These are phyloP conservation scores for Irpex lacteus DNA, from an alignment of 1,284 basidiomycete genomes.

Conservation along the genomic window DNA sequence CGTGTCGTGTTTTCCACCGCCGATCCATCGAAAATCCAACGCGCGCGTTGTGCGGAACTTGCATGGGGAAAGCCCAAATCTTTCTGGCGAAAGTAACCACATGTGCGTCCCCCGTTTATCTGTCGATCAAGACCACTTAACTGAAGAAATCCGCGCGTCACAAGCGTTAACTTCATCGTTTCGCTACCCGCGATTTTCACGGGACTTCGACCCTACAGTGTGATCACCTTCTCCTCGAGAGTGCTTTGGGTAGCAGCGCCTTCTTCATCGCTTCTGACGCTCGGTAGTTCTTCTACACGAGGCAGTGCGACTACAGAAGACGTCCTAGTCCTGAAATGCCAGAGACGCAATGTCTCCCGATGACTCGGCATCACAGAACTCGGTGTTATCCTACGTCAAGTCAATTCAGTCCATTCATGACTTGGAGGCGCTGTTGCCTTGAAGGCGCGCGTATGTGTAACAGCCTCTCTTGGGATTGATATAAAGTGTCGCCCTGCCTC, in stretches of 20 bases:
- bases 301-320: not conserved
- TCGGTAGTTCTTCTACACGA: not conserved
- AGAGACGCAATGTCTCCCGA: not conserved
- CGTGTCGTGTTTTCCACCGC: no score
- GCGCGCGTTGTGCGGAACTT: no score
- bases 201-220: conserved; percentile 3
- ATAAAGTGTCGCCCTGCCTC: not conserved
- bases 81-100: no score
- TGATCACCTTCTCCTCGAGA: not conserved
- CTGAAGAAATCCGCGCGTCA: no score
- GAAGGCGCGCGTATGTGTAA: not conserved
- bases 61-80: no score
- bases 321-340: not conserved
- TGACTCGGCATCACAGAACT: not conserved
- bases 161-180: no score
- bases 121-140: no score
- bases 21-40: no score
- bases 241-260: not conserved
- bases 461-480: not conserved
- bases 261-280: not conserved
- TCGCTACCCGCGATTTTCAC: no score
- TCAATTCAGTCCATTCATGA: not conserved
- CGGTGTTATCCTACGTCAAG: not conserved
- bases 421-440: not conserved
- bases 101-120: no score